Conservation (phyloP, 805 yeast species). For the Saccharomycopsis fibuligera region DNA sequence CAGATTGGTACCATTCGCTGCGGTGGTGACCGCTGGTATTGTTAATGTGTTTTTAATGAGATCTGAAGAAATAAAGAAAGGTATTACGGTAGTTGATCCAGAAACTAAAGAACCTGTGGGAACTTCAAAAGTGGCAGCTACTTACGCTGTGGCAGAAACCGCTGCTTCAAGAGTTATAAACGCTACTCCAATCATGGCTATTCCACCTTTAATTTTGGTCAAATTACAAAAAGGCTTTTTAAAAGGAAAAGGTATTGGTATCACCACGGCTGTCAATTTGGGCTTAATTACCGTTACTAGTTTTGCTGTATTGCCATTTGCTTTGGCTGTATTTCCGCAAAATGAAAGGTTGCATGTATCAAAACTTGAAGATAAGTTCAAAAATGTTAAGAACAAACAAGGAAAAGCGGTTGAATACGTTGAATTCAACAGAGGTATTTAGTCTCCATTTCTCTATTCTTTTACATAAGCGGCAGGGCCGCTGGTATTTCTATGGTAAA, state of each 20-base stretch:
- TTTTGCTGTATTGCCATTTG: constrained; percentile 86
- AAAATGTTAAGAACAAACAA: constrained; percentile 49
- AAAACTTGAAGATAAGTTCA: constrained; percentile 60
- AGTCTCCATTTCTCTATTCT: too few relatives aligned
- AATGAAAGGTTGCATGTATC: constrained; percentile 54
- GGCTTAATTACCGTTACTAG: constrained; percentile 84
- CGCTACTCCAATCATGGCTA: constrained; percentile 96
- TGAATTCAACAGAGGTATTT: constrained; percentile 92
- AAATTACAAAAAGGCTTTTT: constrained; percentile 66
- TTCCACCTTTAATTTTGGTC: constrained; percentile 84
- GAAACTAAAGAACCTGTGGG: constrained; percentile 64
- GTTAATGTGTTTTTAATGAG: constrained; percentile 97
- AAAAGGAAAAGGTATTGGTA: constrained; percentile 57
- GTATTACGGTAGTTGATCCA: constrained; percentile 51
- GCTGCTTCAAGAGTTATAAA: constrained; percentile 92
- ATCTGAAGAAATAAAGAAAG: constrained; percentile 84
- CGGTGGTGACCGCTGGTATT: constrained; percentile 95
- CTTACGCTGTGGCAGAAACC: constrained; percentile 93
- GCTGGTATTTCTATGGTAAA: too few relatives aligned
- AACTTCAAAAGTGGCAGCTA: constrained; percentile 78
- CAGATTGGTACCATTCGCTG: constrained; percentile 95
- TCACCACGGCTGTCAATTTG: constrained; percentile 68
- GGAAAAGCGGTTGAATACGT: constrained; percentile 57
- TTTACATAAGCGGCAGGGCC: too few relatives aligned
- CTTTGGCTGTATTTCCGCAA: constrained; percentile 93